Conservation (phyloP, 768 basidiomycete genomes). For the Amanita rubescens region DNA sequence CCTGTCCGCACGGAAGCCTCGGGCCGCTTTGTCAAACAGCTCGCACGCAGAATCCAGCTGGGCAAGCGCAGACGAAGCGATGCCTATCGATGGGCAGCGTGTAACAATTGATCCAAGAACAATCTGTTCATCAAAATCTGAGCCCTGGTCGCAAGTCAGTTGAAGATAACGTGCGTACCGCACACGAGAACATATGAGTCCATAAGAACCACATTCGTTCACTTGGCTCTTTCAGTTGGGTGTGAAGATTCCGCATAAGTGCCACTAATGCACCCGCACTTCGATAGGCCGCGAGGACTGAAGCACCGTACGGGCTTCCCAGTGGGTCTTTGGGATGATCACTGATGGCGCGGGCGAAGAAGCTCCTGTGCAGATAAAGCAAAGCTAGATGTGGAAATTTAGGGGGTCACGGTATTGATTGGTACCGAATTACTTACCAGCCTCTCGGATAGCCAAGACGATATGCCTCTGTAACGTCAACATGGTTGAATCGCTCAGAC, state of each 20-base stretch:
- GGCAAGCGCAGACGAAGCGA: conserved; percentile 66
- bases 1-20: conserved; percentile 54
- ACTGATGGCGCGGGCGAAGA: conserved; percentile 66
- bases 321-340: conserved; percentile 70
- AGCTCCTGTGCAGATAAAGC: conserved; percentile 64
- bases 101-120: conserved; percentile 71
- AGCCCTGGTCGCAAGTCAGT: conserved; percentile 3
- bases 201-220: conserved; percentile 62
- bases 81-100: conserved; percentile 70
- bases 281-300: conserved; percentile 67
- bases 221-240: conserved; percentile 53
- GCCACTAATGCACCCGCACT: conserved; percentile 67
- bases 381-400: conserved; percentile 32
- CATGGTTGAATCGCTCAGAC: conserved; percentile 42
- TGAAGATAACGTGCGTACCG: conserved; percentile 33
- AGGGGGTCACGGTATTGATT: not conserved
- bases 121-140: conserved; percentile 33
- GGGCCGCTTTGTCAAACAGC: conserved; percentile 63
- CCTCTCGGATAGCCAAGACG: conserved; percentile 60
- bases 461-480: conserved; percentile 60
- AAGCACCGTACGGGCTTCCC: conserved; percentile 64
- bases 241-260: conserved; percentile 60
- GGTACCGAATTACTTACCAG: conserved; percentile 37
- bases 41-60: conserved; percentile 73
- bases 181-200: conserved; percentile 61